phyloP scores from a whole-genome alignment of 2,329 filamentous ascomycete genomes.

The Hypoxylon sp. region DNA sequence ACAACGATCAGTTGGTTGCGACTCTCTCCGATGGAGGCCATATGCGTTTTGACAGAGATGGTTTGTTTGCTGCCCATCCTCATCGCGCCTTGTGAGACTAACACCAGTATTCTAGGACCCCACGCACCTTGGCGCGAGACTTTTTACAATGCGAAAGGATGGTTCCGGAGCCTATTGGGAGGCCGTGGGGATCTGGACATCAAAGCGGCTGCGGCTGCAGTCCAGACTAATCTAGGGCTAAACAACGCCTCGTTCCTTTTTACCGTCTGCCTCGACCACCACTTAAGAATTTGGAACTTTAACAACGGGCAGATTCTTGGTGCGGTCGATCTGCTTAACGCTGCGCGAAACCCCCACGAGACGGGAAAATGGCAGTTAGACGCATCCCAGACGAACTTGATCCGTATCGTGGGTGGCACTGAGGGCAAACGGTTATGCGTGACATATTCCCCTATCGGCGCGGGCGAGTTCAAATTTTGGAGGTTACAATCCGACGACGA shows the following conservation, averaged over 20 bases:
- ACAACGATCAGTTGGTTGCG: slow-evolving; percentile 78
- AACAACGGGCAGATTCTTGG: slow-evolving; percentile 81
- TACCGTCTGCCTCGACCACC: slow-evolving; percentile 89
- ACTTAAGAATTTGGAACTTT: slow-evolving; percentile 89
- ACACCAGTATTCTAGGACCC: slow-evolving; percentile 44
- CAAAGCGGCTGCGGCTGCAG: slow-evolving; percentile 73
- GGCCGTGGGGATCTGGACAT: slow-evolving; percentile 73
- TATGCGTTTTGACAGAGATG: slow-evolving; percentile 73
- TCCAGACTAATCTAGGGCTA: slow-evolving; percentile 64
- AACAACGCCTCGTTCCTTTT: slow-evolving; percentile 70
- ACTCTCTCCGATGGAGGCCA: slow-evolving; percentile 84
- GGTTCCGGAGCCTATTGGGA: slow-evolving; percentile 74
- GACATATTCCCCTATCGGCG: slow-evolving; percentile 88
- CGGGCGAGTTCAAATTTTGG: slow-evolving; percentile 97
- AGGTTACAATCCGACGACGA: slow-evolving; percentile 73
- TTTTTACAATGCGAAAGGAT: slow-evolving; percentile 79
- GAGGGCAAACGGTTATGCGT: slow-evolving; percentile 71
- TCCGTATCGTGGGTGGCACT: slow-evolving; percentile 74
- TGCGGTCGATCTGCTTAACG: slow-evolving; percentile 81
- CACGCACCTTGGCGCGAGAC: slow-evolving; percentile 73
- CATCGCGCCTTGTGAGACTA: slow-evolving; percentile 24
- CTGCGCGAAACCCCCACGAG: slow-evolving; percentile 74
- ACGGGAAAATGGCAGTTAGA: slow-evolving; percentile 80
- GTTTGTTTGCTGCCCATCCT: slow-evolving; percentile 52
- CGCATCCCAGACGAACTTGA: slow-evolving; percentile 79